These are phyloP conservation scores for Aphanomyces astaci DNA, from an alignment of 352 stramenopile genomes.

Conservation along the genomic window DNA sequence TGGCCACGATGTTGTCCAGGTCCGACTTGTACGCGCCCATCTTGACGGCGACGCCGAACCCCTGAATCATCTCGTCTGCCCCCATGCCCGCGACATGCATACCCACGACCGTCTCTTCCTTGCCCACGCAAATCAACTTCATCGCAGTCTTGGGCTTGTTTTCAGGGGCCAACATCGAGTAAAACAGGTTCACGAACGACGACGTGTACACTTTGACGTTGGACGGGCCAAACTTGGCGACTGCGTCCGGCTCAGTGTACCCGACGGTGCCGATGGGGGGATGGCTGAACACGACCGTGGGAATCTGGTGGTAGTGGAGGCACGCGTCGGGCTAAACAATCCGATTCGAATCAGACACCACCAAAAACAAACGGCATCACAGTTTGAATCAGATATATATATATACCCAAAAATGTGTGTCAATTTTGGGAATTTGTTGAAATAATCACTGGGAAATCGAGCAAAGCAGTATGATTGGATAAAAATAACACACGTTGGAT, in stretches of 20 bases:
- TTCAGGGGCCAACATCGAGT: constrained; percentile 85
- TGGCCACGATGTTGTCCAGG: constrained; percentile 92
- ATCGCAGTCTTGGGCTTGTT: constrained; percentile 91
- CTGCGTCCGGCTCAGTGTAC: constrained; percentile 88
- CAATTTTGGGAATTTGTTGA: no score
- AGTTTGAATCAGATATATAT: no score
- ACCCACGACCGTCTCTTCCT: constrained; percentile 89
- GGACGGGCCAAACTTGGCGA: constrained; percentile 87
- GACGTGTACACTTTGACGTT: constrained; percentile 94
- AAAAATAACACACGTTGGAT: no score
- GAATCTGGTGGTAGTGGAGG: constrained; percentile 90
- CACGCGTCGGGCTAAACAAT: constrained; percentile 43
- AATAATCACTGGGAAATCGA: no score
- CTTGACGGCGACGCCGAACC: constrained; percentile 96
- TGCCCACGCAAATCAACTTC: constrained; percentile 87
- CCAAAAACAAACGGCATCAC: no score
- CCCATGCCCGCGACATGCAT: constrained; percentile 92
- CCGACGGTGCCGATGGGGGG: constrained; percentile 93
- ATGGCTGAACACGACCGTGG: constrained; percentile 96
- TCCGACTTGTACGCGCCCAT: constrained; percentile 96
- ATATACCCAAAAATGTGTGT: no score
- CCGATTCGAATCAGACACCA: no score
- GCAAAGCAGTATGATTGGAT: no score
- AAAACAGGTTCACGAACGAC: constrained; percentile 94
- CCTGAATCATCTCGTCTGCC: constrained; percentile 97